A percentile compares a stretch with the other conserved stretches of the same genome.
Conservation (phyloP, 805 yeast species). For the Saccharomyces eubayanus region DNA sequence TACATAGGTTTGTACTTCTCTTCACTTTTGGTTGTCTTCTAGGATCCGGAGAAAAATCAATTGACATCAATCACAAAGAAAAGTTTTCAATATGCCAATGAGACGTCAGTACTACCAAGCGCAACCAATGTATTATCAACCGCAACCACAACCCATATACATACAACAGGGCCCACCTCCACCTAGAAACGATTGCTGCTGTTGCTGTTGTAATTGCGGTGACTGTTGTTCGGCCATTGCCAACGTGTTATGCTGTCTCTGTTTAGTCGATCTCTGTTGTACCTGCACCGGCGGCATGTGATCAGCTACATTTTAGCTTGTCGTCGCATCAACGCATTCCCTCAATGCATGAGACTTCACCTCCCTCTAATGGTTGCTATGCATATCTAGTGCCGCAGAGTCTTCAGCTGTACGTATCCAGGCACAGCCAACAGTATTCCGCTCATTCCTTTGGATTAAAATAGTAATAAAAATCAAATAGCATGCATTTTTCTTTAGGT, state of each 20-base stretch:
- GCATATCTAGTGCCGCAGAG: neutral
- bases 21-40: neutral
- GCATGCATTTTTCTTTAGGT: neutral
- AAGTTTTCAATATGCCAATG: neutral
- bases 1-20: neutral
- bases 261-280: constrained; percentile 1
- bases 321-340: neutral
- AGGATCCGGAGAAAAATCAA: neutral
- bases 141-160: constrained; percentile 8
- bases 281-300: neutral
- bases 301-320: neutral
- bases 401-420: neutral
- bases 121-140: constrained; percentile 10
- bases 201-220: constrained; percentile 1
- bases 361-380: neutral
- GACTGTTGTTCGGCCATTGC: neutral
- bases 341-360: neutral
- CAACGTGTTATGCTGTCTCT: constrained; percentile 2
- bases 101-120: neutral
- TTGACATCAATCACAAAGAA: neutral
- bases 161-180: constrained; percentile 8
- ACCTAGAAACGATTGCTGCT: constrained; percentile 3
- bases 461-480: neutral
- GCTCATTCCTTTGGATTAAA: neutral
- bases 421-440: neutral